Conservation (phyloP, 345 rosid species). For the Citrus unshiu region DNA sequence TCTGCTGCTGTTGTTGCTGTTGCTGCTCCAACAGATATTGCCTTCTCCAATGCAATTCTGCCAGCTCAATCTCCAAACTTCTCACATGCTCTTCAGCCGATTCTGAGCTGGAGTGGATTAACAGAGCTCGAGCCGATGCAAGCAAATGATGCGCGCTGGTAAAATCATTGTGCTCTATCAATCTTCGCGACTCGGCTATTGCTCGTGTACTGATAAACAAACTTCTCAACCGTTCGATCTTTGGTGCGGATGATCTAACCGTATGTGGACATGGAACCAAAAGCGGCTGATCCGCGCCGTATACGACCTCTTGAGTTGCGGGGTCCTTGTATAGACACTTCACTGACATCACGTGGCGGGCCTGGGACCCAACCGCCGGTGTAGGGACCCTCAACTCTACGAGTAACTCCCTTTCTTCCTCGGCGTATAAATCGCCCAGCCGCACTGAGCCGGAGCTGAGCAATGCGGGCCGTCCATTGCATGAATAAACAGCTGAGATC, state of each 20-base stretch:
- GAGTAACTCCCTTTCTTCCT: constrained; percentile 71
- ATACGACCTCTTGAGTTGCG: constrained; percentile 45
- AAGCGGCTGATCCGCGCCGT: constrained; percentile 47
- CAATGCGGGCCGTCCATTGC: constrained; percentile 42
- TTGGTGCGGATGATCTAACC: constrained; percentile 44
- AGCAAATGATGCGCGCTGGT: constrained; percentile 65
- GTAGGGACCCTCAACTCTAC: constrained; percentile 59
- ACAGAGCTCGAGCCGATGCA: constrained; percentile 65
- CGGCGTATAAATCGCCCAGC: constrained; percentile 73
- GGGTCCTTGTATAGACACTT: constrained; percentile 67
- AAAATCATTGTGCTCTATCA: constrained; percentile 50
- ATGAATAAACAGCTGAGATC: constrained; percentile 66
- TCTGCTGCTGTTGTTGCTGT: constrained; percentile 7
- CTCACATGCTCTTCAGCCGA: constrained; percentile 37
- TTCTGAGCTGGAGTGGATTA: constrained; percentile 39
- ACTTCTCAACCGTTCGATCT: constrained; percentile 51
- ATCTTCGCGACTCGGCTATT: constrained; percentile 70
- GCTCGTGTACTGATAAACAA: constrained; percentile 65
- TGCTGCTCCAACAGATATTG: constrained; percentile 33
- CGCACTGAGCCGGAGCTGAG: constrained; percentile 55
- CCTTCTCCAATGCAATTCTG: constrained; percentile 57
- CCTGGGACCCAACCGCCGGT: constrained; percentile 28
- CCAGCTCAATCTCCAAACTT: constrained; percentile 59
- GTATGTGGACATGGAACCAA: constrained; percentile 39
- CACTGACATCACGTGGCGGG: constrained; percentile 49